These are phyloP conservation scores for Typha latifolia DNA, from an alignment of 176 grass and related monocot species.

Conservation along the genomic window DNA sequence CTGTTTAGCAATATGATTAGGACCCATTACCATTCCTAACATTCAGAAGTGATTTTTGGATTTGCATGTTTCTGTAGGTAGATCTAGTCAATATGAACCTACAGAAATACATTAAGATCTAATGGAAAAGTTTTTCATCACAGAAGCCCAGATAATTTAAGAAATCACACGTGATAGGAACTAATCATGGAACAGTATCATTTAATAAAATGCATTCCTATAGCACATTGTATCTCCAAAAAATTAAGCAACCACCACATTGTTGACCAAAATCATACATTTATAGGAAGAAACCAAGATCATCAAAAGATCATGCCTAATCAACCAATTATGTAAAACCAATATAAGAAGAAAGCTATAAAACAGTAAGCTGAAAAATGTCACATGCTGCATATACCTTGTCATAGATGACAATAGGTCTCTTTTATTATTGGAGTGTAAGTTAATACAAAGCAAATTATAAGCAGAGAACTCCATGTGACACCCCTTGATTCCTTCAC, in stretches of 20 bases:
- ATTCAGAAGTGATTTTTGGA: too few species aligned
- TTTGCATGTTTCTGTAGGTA: not conserved
- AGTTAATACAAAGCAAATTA: slow-evolving; percentile 71
- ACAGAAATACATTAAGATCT: not conserved
- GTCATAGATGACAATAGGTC: slow-evolving; percentile 82
- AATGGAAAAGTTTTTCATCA: too few species aligned
- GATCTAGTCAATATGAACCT: not conserved
- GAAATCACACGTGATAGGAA: too few species aligned
- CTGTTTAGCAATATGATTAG: too few species aligned
- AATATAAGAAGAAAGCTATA: not conserved
- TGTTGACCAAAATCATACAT: not conserved
- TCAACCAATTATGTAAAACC: not conserved
- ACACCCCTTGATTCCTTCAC: slow-evolving; percentile 70
- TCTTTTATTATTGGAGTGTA: slow-evolving; percentile 82
- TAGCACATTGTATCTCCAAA: too few species aligned
- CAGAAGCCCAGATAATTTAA: too few species aligned
- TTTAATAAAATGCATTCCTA: too few species aligned
- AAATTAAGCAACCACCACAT: not conserved
- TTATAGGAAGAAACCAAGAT: too few species aligned
- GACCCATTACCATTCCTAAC: too few species aligned
- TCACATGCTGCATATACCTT: slow-evolving; percentile 29
- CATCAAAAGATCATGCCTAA: not conserved
- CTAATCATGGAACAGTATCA: too few species aligned
- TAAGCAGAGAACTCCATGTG: slow-evolving; percentile 82
- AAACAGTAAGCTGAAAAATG: not conserved